Conservation (phyloP, 345 rosid genomes). For the Acer yangbiense region DNA sequence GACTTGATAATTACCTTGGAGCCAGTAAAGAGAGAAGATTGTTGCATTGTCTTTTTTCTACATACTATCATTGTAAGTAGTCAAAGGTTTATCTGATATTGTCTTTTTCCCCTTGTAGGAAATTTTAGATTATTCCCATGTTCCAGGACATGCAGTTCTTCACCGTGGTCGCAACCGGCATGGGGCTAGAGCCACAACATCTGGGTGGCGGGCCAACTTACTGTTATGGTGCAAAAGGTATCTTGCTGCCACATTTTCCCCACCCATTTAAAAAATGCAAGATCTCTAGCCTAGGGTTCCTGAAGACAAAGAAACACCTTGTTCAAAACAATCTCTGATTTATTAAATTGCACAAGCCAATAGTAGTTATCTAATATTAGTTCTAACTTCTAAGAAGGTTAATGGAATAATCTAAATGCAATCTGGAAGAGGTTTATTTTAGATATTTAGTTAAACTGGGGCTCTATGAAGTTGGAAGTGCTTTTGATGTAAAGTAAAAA, state of each 20-base stretch:
- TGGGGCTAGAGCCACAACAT: conserved; percentile 91
- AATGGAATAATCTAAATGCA: not conserved
- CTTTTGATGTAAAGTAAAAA: conserved; percentile 3
- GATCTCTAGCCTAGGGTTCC: not conserved
- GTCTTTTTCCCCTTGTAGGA: conserved; percentile 49
- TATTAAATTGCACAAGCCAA: not conserved
- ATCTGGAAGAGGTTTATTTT: not conserved
- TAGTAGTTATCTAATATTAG: not conserved
- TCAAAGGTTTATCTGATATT: not conserved
- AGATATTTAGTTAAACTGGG: not conserved
- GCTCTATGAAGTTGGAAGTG: not conserved
- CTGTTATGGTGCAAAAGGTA: conserved; percentile 98
- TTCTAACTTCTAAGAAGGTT: not conserved
- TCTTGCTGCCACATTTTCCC: not conserved
- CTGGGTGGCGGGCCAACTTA: conserved; percentile 80
- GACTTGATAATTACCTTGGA: conserved; percentile 9
- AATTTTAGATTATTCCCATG: conserved; percentile 73
- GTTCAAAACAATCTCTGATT: not conserved
- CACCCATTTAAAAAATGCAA: not conserved
- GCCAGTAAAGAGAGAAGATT: not conserved
- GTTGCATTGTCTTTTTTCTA: not conserved
- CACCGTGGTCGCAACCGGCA: conserved; percentile 96
- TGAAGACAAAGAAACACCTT: not conserved
- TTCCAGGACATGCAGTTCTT: conserved; percentile 82
- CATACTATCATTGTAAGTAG: not conserved